Evolutionary conservation across 228 moss, liverwort and hornwort genomes (phyloP).

Genomic region (Sphagnum magellanicum): DNA sequence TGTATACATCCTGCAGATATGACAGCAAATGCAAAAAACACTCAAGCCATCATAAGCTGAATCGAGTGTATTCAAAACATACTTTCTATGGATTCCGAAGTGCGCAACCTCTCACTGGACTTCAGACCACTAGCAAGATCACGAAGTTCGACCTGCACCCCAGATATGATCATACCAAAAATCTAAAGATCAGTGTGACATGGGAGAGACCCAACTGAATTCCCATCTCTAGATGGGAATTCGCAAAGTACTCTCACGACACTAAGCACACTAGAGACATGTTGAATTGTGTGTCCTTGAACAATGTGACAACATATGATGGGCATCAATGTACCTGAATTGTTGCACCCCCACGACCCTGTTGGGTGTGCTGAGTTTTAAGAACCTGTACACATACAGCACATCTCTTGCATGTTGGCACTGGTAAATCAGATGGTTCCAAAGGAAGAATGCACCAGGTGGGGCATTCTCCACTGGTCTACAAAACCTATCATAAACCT

Average conservation of each 20-base stretch:
- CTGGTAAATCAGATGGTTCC: neutral
- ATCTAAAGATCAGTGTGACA: neutral
- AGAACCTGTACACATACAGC: slow-evolving; percentile 38
- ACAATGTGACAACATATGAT: neutral
- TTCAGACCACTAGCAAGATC: slow-evolving; percentile 90
- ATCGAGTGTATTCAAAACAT: slow-evolving; percentile 10
- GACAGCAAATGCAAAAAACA: neutral
- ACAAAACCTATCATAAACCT: neutral
- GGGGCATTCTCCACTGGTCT: neutral
- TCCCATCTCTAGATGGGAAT: too few species aligned
- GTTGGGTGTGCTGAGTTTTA: slow-evolving; percentile 92
- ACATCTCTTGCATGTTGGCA: neutral
- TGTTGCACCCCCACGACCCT: slow-evolving; percentile 95
- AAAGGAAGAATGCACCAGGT: slow-evolving; percentile 1
- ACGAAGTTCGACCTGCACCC: slow-evolving; percentile 79
- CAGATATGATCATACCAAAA: neutral
- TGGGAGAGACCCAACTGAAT: neutral
- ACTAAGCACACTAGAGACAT: too few species aligned
- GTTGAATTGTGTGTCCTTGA: neutral
- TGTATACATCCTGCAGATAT: neutral
- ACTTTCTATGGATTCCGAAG: slow-evolving; percentile 95
- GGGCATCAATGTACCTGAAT: slow-evolving; percentile 57
- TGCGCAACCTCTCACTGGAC: slow-evolving; percentile 89
- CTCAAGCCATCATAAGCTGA: neutral
- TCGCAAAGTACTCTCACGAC: too few species aligned